Percentiles rank a stretch among this genome's conserved stretches.
Conservation (phyloP, 352 stramenopile genomes). For the Globisporangium rhizosaccharum region DNA sequence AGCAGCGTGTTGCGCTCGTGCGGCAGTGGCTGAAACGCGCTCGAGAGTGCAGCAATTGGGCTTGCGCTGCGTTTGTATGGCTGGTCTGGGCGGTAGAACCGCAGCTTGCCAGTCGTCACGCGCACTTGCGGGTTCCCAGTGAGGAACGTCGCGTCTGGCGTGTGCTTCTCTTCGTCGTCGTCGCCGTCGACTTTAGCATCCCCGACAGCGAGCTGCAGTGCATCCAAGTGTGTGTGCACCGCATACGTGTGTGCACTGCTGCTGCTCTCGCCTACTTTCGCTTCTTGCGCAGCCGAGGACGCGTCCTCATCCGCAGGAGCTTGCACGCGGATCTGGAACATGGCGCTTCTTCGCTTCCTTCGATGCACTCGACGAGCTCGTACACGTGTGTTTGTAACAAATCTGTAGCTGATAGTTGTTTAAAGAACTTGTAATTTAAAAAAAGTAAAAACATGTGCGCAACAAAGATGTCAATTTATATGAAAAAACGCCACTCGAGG, state of each 20-base stretch:
- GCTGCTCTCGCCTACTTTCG: conserved; percentile 30
- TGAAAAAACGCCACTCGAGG: too few relatives aligned
- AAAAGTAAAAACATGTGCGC: too few relatives aligned
- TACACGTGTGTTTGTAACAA: too few relatives aligned
- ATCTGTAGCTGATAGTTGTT: too few relatives aligned
- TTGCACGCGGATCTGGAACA: conserved; percentile 87
- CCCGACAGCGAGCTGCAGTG: conserved; percentile 2
- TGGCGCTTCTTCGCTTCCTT: conserved; percentile 9
- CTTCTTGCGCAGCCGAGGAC: conserved; percentile 16
- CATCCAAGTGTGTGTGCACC: background rate
- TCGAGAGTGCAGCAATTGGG: conserved; percentile 8
- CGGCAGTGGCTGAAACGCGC: conserved; percentile 35
- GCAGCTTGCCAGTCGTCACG: conserved; percentile 69
- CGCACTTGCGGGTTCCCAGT: conserved; percentile 77
- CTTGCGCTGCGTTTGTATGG: conserved; percentile 25
- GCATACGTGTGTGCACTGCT: background rate
- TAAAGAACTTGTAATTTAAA: too few relatives aligned
- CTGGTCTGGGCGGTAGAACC: conserved; percentile 75
- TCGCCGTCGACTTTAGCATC: background rate
- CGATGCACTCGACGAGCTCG: too few relatives aligned
- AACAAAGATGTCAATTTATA: too few relatives aligned
- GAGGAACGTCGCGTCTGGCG: conserved; percentile 46
- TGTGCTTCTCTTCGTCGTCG: conserved; percentile 19
- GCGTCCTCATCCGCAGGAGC: conserved; percentile 12
- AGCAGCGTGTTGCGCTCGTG: conserved; percentile 70